Percentiles rank a stretch among this genome's conserved stretches.
Conservation (phyloP, 305 asterid species). For the Fraxinus dipetala region DNA sequence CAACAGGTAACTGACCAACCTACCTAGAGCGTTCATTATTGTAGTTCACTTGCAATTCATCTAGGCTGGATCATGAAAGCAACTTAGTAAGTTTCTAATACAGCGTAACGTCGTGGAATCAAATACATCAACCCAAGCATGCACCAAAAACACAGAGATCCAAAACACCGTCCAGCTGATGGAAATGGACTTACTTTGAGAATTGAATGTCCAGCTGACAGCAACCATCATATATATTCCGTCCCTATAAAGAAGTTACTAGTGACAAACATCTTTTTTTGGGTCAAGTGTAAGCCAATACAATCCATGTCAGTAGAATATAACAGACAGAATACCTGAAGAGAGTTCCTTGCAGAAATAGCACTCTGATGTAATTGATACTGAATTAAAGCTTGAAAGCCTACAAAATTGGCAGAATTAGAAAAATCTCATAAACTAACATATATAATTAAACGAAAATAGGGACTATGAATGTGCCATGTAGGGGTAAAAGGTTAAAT, state of each 20-base stretch:
- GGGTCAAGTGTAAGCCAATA: conserved; percentile 11
- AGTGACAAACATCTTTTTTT: conserved; percentile 12
- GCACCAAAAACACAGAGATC: conserved; percentile 1
- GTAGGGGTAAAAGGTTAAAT: neutral
- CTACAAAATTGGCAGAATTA: conserved; percentile 44
- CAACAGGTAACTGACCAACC: conserved; percentile 23
- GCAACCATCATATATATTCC: conserved; percentile 95
- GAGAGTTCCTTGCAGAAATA: conserved; percentile 75
- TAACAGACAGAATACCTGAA: conserved; percentile 54
- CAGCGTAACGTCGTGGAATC: conserved; percentile 10
- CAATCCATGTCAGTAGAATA: conserved; percentile 2
- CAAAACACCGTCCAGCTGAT: neutral
- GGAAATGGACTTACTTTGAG: conserved; percentile 62
- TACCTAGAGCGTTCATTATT: conserved; percentile 94
- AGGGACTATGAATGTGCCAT: conserved; percentile 21
- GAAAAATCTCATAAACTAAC: conserved; percentile 22
- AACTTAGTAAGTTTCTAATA: conserved; percentile 20
- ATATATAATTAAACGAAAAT: conserved; percentile 8
- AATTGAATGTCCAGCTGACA: conserved; percentile 97
- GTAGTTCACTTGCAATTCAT: conserved; percentile 89
- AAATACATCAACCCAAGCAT: conserved; percentile 9
- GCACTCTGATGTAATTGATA: conserved; percentile 73
- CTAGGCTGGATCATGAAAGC: conserved; percentile 63
- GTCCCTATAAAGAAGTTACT: conserved; percentile 55
- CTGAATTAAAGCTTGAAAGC: conserved; percentile 93